Evolutionary conservation across 345 rosid genomes (phyloP).

Genomic region (Citrus medica): DNA sequence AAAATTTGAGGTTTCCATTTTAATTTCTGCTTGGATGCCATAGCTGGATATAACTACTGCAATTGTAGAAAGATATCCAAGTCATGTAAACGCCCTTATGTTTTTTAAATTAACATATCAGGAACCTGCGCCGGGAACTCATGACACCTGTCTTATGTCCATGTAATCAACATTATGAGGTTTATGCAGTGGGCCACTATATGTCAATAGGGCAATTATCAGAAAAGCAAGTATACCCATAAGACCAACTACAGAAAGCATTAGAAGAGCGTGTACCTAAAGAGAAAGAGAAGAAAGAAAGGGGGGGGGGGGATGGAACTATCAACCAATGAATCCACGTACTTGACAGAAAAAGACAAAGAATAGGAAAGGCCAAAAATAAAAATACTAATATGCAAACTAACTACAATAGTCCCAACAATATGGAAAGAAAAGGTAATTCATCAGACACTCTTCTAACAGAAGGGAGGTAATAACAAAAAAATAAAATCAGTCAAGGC

Average conservation of each 20-base stretch:
- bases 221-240: neutral
- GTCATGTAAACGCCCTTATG: neutral
- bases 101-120: neutral
- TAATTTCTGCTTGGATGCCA: slow-evolving; percentile 12
- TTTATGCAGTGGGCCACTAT: neutral
- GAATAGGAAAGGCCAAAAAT: too few species aligned
- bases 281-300: too few species aligned
- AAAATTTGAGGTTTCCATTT: slow-evolving; percentile 26
- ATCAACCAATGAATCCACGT: too few species aligned
- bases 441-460: neutral
- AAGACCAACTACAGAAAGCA: neutral
- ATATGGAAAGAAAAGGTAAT: neutral
- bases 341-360: too few species aligned
- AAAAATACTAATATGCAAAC: neutral
- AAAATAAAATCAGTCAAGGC: neutral
- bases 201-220: neutral
- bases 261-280: neutral
- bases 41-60: slow-evolving; percentile 10
- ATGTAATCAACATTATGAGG: neutral
- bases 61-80: slow-evolving; percentile 16
- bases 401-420: neutral
- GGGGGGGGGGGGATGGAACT: too few species aligned
- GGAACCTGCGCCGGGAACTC: neutral
- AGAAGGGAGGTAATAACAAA: neutral
- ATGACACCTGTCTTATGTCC: neutral